phyloP scores from a whole-genome alignment of 768 basidiomycete species.

The Kwoniella botswanensis region DNA sequence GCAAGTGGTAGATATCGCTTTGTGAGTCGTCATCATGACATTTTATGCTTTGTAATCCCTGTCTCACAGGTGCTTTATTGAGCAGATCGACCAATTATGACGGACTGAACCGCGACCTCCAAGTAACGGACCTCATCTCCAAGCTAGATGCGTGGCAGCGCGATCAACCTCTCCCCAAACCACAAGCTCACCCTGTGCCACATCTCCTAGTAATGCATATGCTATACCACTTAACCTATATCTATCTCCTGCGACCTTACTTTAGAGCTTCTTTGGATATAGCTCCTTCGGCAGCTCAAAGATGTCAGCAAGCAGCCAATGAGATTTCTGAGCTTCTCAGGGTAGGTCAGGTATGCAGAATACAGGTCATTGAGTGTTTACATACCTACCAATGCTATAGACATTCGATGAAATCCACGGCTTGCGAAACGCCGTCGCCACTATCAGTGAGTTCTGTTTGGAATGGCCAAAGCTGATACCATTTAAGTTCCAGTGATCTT shows the following conservation, averaged over 20 bases:
- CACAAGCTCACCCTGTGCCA: constrained; percentile 11
- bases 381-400: background rate
- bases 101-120: constrained; percentile 3
- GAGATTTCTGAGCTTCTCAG: constrained; percentile 12
- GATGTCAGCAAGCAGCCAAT: constrained; percentile 18
- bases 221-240: constrained; percentile 16
- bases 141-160: constrained; percentile 10
- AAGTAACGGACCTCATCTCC: background rate
- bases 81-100: constrained; percentile 1
- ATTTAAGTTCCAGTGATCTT: constrained; percentile 10
- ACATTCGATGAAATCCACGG: constrained; percentile 19
- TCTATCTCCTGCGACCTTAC: constrained; percentile 27
- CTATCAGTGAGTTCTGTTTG: constrained; percentile 14
- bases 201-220: constrained; percentile 26
- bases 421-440: constrained; percentile 14
- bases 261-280: constrained; percentile 14
- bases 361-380: background rate
- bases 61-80: background rate
- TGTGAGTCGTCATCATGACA: background rate
- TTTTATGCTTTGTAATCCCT: background rate
- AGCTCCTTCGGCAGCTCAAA: constrained; percentile 11
- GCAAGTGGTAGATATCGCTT: constrained; percentile 17
- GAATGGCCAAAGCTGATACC: background rate
- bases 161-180: constrained; percentile 9
- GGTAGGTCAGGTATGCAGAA: constrained; percentile 2